Percentiles rank a stretch among this genome's conserved stretches.
These are phyloP conservation scores for Spiromastix sp. DNA, from an alignment of 2,329 filamentous ascomycete genomes.

Conservation along the genomic window DNA sequence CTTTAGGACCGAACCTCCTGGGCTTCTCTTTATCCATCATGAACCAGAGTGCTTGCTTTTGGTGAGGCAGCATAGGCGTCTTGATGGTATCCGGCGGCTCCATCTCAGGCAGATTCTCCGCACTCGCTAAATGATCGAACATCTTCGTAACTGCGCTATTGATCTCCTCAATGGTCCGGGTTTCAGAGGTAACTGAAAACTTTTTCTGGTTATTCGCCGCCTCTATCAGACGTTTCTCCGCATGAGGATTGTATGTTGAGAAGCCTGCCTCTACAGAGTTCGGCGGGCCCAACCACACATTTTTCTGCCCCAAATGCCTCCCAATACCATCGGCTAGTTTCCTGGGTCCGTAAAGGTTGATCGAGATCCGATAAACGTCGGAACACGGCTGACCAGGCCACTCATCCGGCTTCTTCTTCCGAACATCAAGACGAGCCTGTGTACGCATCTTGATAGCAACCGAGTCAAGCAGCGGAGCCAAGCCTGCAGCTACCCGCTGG, in stretches of 20 bases:
- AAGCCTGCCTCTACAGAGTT: slow-evolving; percentile 57
- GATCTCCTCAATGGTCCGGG: slow-evolving; percentile 73
- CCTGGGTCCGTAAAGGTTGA: slow-evolving; percentile 71
- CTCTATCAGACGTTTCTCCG: slow-evolving; percentile 32
- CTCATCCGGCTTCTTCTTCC: slow-evolving; percentile 55
- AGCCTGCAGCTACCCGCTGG: slow-evolving; percentile 50
- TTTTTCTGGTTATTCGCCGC: slow-evolving; percentile 17
- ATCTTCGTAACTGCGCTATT: slow-evolving; percentile 74
- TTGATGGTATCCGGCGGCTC: slow-evolving; percentile 53
- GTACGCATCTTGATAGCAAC: slow-evolving; percentile 55
- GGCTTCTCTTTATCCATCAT: slow-evolving; percentile 69
- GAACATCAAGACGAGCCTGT: slow-evolving; percentile 58
- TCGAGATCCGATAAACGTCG: slow-evolving; percentile 50
- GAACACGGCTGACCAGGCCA: slow-evolving; percentile 53
- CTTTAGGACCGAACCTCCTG: slow-evolving; percentile 46
- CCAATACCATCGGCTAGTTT: slow-evolving; percentile 58
- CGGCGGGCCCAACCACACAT: slow-evolving; percentile 58
- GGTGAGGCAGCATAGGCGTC: slow-evolving; percentile 67
- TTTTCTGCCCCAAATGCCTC: slow-evolving; percentile 52
- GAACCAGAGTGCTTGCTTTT: slow-evolving; percentile 82
- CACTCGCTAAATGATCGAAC: slow-evolving; percentile 72
- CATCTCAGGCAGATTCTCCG: slow-evolving; percentile 64
- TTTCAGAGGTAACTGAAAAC: slow-evolving; percentile 25
- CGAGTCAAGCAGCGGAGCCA: slow-evolving; percentile 65
- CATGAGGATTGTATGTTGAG: slow-evolving; percentile 68